phyloP scores from a whole-genome alignment of 352 stramenopile genomes.

The Pythium angustatum region DNA sequence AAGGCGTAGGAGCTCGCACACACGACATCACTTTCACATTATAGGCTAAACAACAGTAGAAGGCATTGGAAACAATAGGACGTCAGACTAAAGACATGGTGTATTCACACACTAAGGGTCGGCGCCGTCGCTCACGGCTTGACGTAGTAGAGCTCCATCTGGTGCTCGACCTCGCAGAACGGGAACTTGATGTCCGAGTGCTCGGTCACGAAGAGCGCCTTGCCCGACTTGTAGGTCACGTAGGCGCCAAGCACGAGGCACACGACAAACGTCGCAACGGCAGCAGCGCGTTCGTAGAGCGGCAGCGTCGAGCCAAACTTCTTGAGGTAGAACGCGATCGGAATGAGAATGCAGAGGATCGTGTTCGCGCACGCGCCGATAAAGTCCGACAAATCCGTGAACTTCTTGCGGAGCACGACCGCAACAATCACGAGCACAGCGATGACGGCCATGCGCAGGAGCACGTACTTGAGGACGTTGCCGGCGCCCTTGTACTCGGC shows the following conservation, averaged over 20 bases:
- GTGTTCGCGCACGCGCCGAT: conserved; percentile 56
- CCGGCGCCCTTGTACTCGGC: conserved; percentile 42
- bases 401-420: conserved; percentile 42
- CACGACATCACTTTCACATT: too few species aligned
- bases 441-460: conserved; percentile 59
- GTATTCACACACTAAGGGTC: too few species aligned
- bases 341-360: conserved; percentile 61
- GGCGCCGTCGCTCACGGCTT: too few species aligned
- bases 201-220: conserved; percentile 45
- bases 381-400: conserved; percentile 66
- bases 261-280: conserved; percentile 39
- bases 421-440: conserved; percentile 40
- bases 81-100: too few species aligned
- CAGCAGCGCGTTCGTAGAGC: conserved; percentile 40
- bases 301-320: conserved; percentile 46
- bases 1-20: too few species aligned
- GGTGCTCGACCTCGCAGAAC: conserved; percentile 32
- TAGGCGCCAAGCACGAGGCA: conserved; percentile 46
- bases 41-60: too few species aligned
- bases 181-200: conserved; percentile 27
- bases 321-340: conserved; percentile 75
- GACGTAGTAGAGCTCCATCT: conserved; percentile 30
- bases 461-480: conserved; percentile 45
- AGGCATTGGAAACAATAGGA: too few species aligned
- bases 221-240: conserved; percentile 52